Percentiles rank a stretch among this genome's conserved stretches.
Evolutionary conservation across 2,329 filamentous ascomycete genomes (phyloP).

Genomic region (Blastomyces emzantsi): DNA sequence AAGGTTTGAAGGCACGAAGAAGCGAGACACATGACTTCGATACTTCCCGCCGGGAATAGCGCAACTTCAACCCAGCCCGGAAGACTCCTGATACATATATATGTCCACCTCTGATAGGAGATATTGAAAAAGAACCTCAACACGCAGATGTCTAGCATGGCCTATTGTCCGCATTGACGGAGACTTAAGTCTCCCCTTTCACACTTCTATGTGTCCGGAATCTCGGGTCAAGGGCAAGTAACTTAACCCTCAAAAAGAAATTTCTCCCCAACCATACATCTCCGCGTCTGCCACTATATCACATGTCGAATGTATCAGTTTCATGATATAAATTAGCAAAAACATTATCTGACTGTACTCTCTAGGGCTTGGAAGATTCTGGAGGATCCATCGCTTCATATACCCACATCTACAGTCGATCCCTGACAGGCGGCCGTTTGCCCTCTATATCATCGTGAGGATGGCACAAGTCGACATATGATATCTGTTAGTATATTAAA

Average conservation of each 20-base stretch:
- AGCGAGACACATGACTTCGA: conserved; percentile 2
- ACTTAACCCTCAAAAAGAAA: neutral
- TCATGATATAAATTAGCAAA: neutral
- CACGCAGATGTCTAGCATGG: neutral
- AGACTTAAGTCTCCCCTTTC: neutral
- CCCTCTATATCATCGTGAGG: neutral
- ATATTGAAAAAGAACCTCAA: neutral
- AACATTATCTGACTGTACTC: neutral
- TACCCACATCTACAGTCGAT: conserved; percentile 3
- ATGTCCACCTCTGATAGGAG: neutral
- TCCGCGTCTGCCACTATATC: neutral
- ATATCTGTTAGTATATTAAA: neutral
- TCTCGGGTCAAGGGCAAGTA: conserved; percentile 2
- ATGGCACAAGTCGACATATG: conserved; percentile 6
- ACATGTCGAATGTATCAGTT: neutral
- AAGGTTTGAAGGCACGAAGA: neutral
- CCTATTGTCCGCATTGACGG: neutral
- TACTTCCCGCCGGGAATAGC: neutral
- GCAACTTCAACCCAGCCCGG: neutral
- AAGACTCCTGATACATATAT: neutral
- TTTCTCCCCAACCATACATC: neutral
- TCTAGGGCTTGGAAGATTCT: conserved; percentile 5
- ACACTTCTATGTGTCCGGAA: neutral
- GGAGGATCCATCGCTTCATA: conserved; percentile 6
- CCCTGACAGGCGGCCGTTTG: neutral